Percentiles rank a stretch among this genome's conserved stretches.
phyloP scores from a whole-genome alignment of 371 early-diverging fungal species.

The Nosema muscidifuracis region DNA sequence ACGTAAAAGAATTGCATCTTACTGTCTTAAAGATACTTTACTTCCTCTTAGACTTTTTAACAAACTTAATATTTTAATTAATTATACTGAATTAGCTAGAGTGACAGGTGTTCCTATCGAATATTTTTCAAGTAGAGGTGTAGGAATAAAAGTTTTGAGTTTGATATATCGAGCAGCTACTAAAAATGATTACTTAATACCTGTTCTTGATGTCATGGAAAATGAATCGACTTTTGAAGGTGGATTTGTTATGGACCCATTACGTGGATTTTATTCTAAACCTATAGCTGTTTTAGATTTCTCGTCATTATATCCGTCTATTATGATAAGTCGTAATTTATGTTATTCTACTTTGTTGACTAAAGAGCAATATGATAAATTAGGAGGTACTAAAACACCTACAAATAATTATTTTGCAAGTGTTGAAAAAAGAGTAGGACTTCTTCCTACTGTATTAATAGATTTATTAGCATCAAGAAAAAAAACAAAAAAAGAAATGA shows the following conservation, averaged over 20 bases:
- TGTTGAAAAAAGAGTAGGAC: conserved; percentile 70
- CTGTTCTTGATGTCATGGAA: conserved; percentile 70
- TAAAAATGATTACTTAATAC: conserved; percentile 77
- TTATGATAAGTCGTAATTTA: conserved; percentile 98
- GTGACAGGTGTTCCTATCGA: conserved; percentile 90
- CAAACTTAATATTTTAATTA: conserved; percentile 89
- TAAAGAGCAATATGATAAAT: conserved; percentile 67
- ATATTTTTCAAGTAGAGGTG: conserved; percentile 84
- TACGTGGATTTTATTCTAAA: conserved; percentile 81
- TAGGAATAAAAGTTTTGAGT: conserved; percentile 91
- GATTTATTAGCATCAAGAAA: conserved; percentile 88
- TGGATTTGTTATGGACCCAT: conserved; percentile 95
- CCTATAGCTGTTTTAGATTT: conserved; percentile 98
- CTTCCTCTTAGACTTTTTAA: conserved; percentile 88
- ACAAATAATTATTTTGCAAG: conserved; percentile 74
- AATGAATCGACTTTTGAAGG: conserved; percentile 87
- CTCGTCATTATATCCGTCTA: conserved; percentile 95
- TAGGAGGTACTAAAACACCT: conserved; percentile 54
- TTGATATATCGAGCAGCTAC: conserved; percentile 83
- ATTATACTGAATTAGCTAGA: conserved; percentile 95
- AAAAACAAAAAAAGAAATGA: conserved; percentile 80
- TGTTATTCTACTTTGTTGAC: conserved; percentile 87
- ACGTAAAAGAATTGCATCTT: conserved; percentile 86
- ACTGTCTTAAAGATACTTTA: conserved; percentile 94
- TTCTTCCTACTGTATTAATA: conserved; percentile 83